Conservation (phyloP, 2,329 filamentous ascomycete species). For the Fusarium acutatum region DNA sequence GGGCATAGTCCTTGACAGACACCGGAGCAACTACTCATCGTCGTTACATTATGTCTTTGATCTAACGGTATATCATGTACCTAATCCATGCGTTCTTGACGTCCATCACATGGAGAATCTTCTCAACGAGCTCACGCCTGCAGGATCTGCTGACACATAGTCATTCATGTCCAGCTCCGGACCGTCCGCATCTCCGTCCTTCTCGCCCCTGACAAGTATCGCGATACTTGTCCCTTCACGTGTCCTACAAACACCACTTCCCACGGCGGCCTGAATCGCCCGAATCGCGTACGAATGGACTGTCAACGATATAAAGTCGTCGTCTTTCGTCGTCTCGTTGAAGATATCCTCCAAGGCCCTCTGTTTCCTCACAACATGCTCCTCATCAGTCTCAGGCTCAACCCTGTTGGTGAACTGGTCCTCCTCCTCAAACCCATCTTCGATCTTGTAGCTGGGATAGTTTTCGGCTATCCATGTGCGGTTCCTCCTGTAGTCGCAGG, state of each 20-base stretch:
- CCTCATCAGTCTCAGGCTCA: slow-evolving; percentile 57
- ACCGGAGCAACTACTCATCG: background rate
- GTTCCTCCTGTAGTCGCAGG: slow-evolving; percentile 65
- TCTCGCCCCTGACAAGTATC: slow-evolving; percentile 60
- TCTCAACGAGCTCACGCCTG: slow-evolving; percentile 2
- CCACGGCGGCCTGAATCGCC: slow-evolving; percentile 53
- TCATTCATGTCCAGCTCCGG: background rate
- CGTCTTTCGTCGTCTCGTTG: slow-evolving; percentile 46
- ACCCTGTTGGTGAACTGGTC: slow-evolving; percentile 62
- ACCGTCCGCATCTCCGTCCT: background rate
- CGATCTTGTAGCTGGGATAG: slow-evolving; percentile 62
- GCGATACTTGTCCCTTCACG: slow-evolving; percentile 63
- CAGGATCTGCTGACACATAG: background rate
- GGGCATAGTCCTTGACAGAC: background rate
- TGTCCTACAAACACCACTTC: slow-evolving; percentile 54
- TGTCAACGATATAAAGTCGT: slow-evolving; percentile 58
- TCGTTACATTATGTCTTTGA: background rate
- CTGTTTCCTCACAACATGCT: slow-evolving; percentile 56
- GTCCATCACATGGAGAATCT: slow-evolving; percentile 16
- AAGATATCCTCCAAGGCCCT: slow-evolving; percentile 58
- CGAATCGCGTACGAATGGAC: slow-evolving; percentile 59
- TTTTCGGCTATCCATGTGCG: slow-evolving; percentile 57
- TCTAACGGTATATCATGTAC: background rate
- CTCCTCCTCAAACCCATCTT: slow-evolving; percentile 62
- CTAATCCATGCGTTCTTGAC: background rate